A percentile compares a stretch with the other conserved stretches of the same genome.
These are phyloP conservation scores for Sungouiozyma intestinalis DNA, from an alignment of 805 yeast genomes.

Conservation along the genomic window DNA sequence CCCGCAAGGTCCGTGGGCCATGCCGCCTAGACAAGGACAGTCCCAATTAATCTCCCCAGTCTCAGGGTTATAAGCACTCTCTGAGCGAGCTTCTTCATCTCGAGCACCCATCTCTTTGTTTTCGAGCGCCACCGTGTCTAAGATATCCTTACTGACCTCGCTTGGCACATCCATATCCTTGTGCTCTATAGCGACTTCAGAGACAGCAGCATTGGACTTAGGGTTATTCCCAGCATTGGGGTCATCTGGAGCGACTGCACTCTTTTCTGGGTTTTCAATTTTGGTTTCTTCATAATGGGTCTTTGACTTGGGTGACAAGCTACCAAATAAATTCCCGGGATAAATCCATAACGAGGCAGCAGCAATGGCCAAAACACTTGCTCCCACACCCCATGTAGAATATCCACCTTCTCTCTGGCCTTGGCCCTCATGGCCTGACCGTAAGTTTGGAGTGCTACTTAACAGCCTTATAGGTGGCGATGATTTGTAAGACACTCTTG, in stretches of 20 bases:
- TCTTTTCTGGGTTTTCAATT: neutral
- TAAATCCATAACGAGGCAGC: neutral
- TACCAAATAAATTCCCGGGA: neutral
- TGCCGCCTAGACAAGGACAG: conserved; percentile 97
- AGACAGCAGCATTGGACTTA: neutral
- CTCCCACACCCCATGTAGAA: neutral
- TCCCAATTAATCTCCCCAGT: conserved; percentile 99
- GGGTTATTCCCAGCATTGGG: neutral
- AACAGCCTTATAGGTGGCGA: neutral
- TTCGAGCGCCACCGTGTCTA: conserved; percentile 76
- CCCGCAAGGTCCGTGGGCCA: conserved; percentile 99
- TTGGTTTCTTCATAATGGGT: neutral
- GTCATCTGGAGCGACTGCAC: neutral
- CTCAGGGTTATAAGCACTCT: conserved; percentile 85
- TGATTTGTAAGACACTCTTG: neutral
- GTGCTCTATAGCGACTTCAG: neutral
- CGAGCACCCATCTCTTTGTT: conserved; percentile 79
- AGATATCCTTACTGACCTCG: neutral
- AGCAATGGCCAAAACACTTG: neutral
- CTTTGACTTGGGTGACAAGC: neutral
- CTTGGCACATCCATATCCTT: neutral
- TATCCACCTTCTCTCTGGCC: neutral
- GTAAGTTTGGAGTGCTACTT: neutral
- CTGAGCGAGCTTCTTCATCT: conserved; percentile 41
- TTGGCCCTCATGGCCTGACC: neutral